A percentile compares a stretch with the other conserved stretches of the same genome.
phyloP scores from a whole-genome alignment of 805 yeast genomes.

The Lachancea sp. region DNA sequence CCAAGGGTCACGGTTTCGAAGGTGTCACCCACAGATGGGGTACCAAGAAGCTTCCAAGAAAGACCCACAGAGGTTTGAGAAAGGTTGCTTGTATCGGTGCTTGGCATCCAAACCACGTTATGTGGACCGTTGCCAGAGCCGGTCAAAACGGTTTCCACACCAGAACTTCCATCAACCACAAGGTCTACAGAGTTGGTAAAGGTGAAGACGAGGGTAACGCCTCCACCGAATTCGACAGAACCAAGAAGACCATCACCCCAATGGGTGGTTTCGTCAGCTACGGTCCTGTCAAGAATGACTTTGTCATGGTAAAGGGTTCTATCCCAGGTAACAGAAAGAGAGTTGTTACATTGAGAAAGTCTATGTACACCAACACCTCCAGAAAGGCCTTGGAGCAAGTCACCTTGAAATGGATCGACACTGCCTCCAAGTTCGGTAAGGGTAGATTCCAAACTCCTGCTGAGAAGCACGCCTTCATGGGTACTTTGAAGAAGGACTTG shows the following conservation, averaged over 20 bases:
- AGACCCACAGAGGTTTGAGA: conserved; percentile 99
- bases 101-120: conserved; percentile 99
- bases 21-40: conserved; percentile 99
- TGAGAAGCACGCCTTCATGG: conserved; percentile 99
- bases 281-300: conserved; percentile 97
- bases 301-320: conserved; percentile 95
- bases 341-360: conserved; percentile 97
- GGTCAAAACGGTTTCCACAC: conserved; percentile 99
- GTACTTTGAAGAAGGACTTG: conserved; percentile 98
- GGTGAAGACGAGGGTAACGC: conserved; percentile 92
- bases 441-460: conserved; percentile 99
- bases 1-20: conserved; percentile 99
- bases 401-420: conserved; percentile 98
- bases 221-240: conserved; percentile 97
- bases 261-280: conserved; percentile 99
- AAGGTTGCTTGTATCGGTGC: conserved; percentile 99
- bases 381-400: conserved; percentile 97
- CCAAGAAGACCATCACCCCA: conserved; percentile 99
- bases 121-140: conserved; percentile 99
- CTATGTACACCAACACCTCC: conserved; percentile 94
- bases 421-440: conserved; percentile 99
- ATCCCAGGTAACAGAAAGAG: conserved; percentile 99
- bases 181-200: conserved; percentile 98
- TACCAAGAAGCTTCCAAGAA: conserved; percentile 99
- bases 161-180: conserved; percentile 99